phyloP scores from a whole-genome alignment of 163 green algal species.

The Scenedesmus sp. region DNA sequence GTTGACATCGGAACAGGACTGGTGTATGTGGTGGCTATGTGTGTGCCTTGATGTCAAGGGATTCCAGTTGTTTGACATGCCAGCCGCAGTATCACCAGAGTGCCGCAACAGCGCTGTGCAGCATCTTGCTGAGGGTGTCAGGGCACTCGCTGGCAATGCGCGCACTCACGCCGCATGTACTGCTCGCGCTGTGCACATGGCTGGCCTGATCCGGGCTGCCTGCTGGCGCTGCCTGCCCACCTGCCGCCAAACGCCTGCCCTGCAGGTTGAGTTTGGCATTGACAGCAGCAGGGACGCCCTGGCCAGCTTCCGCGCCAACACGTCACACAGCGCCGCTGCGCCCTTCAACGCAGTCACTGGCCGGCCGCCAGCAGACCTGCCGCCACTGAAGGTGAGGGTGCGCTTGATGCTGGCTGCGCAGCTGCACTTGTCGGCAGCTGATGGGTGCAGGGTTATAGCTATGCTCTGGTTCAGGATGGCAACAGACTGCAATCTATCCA shows the following conservation, averaged over 20 bases:
- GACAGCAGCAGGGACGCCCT: not conserved
- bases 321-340: not conserved
- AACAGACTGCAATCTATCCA: no score
- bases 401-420: not conserved
- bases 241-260: not conserved
- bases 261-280: constrained; percentile 18
- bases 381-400: not conserved
- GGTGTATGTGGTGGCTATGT: no score
- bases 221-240: not conserved
- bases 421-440: not conserved
- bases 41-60: no score
- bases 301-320: constrained; percentile 15
- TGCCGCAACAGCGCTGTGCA: no score
- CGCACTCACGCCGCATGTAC: not conserved
- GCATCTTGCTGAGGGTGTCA: no score
- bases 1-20: no score
- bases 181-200: not conserved
- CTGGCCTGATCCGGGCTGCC: not conserved
- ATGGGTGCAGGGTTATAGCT: not conserved
- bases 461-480: no score
- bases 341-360: not conserved
- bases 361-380: not conserved
- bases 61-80: no score
- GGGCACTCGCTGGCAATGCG: no score
- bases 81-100: no score